phyloP scores from a whole-genome alignment of 2,329 filamentous ascomycete species.

The Talaromyces amestolkiae region DNA sequence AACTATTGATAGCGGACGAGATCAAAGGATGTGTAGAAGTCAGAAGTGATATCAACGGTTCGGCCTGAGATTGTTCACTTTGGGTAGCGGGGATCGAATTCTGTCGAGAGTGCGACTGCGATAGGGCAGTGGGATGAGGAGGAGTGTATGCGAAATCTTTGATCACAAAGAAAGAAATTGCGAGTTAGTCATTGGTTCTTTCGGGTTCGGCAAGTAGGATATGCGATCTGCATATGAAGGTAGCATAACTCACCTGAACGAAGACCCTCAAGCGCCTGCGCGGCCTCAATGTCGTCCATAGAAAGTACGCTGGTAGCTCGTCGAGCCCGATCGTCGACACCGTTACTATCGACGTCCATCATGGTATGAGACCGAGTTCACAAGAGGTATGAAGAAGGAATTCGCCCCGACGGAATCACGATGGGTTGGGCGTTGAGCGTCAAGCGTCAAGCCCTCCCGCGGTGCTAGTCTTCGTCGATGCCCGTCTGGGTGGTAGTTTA shows the following conservation, averaged over 20 bases:
- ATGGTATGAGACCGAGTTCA: slow-evolving; percentile 29
- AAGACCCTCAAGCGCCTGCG: slow-evolving; percentile 72
- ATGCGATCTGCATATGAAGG: slow-evolving; percentile 25
- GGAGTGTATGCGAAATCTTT: slow-evolving; percentile 16
- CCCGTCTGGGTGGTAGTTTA: background rate
- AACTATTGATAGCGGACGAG: slow-evolving; percentile 78
- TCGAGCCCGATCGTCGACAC: slow-evolving; percentile 41
- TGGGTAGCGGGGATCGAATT: background rate
- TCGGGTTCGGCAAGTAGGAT: background rate
- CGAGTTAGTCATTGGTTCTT: slow-evolving; percentile 1
- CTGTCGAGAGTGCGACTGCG: slow-evolving; percentile 20
- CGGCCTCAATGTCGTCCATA: slow-evolving; percentile 57
- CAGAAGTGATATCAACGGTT: slow-evolving; percentile 81
- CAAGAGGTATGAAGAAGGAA: slow-evolving; percentile 10
- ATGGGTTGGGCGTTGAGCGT: background rate
- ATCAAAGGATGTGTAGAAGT: slow-evolving; percentile 85
- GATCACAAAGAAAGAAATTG: slow-evolving; percentile 9
- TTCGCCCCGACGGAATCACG: background rate
- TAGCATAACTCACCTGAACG: slow-evolving; percentile 59
- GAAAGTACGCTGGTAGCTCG: slow-evolving; percentile 48
- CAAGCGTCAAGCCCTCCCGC: background rate
- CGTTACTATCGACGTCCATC: slow-evolving; percentile 41
- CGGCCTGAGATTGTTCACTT: slow-evolving; percentile 54
- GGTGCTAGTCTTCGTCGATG: slow-evolving; percentile 10
- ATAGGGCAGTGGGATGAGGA: slow-evolving; percentile 11